phyloP scores from a whole-genome alignment of 331 rosid species.

The Cydonia oblonga region DNA sequence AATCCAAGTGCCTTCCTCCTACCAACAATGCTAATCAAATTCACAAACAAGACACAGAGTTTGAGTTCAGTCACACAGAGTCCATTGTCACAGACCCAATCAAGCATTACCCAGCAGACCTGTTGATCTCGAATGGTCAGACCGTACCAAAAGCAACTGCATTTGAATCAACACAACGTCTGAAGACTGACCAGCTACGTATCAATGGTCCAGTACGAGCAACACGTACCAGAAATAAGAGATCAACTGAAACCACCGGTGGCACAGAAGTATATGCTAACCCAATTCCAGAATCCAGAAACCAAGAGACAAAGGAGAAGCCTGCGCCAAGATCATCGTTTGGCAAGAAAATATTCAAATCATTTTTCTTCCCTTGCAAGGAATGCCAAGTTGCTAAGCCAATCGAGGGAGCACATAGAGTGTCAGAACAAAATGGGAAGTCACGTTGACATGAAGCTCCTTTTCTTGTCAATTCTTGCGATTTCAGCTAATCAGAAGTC shows the following conservation, averaged over 20 bases:
- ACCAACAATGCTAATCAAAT: slow-evolving; percentile 10
- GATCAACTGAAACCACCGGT: slow-evolving; percentile 12
- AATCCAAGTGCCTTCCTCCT: slow-evolving; percentile 17
- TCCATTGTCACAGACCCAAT: slow-evolving; percentile 20
- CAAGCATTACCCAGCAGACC: slow-evolving; percentile 34
- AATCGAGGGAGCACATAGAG: slow-evolving; percentile 12
- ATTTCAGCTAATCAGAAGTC: slow-evolving; percentile 9
- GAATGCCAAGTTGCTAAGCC: slow-evolving; percentile 36
- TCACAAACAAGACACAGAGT: slow-evolving; percentile 29
- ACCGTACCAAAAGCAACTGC: slow-evolving; percentile 28
- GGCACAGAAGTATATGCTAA: slow-evolving; percentile 11
- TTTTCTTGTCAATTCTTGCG: slow-evolving; percentile 7
- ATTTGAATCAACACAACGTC: slow-evolving; percentile 19
- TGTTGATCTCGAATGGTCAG: slow-evolving; percentile 40
- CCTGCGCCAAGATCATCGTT: slow-evolving; percentile 11
- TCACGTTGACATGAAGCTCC: slow-evolving; percentile 17
- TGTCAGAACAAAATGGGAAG: slow-evolving; percentile 20
- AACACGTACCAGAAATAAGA: slow-evolving; percentile 16
- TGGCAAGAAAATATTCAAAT: slow-evolving; percentile 34
- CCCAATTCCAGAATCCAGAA: slow-evolving; percentile 18
- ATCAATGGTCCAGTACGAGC: slow-evolving; percentile 20
- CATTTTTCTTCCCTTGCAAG: slow-evolving; percentile 41
- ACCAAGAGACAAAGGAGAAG: slow-evolving; percentile 17
- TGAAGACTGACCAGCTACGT: slow-evolving; percentile 5
- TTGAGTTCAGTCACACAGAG: slow-evolving; percentile 34